A percentile compares a stretch with the other conserved stretches of the same genome.
These are phyloP conservation scores for Bonia amplexicaulis DNA, from an alignment of 176 grass and related monocot species.

Conservation along the genomic window DNA sequence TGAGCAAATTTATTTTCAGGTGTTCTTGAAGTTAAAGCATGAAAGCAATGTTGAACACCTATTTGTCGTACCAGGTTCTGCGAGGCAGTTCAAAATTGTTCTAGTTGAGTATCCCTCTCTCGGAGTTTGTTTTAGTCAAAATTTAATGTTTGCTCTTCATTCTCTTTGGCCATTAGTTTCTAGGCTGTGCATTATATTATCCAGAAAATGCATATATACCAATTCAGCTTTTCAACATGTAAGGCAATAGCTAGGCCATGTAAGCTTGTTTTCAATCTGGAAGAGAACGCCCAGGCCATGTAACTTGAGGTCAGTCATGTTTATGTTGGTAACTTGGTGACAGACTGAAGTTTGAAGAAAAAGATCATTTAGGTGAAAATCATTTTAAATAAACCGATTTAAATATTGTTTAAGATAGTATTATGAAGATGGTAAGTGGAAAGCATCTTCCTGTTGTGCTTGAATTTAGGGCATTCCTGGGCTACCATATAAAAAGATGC, in stretches of 20 bases:
- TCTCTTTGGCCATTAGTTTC: not conserved
- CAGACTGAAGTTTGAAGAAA: not conserved
- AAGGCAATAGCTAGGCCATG: not conserved
- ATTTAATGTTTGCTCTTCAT: not conserved
- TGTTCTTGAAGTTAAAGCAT: constrained; percentile 88
- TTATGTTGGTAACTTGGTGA: not conserved
- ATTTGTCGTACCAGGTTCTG: constrained; percentile 69
- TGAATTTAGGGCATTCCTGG: not conserved
- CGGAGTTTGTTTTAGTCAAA: not conserved
- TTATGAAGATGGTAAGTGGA: not conserved
- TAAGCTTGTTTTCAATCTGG: constrained; percentile 12
- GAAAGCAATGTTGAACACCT: constrained; percentile 90
- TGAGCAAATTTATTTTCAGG: constrained; percentile 45
- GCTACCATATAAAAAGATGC: not conserved
- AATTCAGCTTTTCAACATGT: not conserved
- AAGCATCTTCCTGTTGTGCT: not conserved
- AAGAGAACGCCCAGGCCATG: not conserved
- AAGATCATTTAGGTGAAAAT: not conserved
- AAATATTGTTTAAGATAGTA: not conserved
- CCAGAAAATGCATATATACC: not conserved
- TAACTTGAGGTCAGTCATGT: not conserved
- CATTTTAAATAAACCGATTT: not conserved
- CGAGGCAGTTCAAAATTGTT: constrained; percentile 82
- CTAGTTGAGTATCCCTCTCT: constrained; percentile 44
- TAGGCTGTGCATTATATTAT: not conserved